Percentiles rank a stretch among this genome's conserved stretches.
These are phyloP conservation scores for Trichoderma citrinoviride DNA, from an alignment of 2,329 filamentous ascomycete species.

Conservation along the genomic window DNA sequence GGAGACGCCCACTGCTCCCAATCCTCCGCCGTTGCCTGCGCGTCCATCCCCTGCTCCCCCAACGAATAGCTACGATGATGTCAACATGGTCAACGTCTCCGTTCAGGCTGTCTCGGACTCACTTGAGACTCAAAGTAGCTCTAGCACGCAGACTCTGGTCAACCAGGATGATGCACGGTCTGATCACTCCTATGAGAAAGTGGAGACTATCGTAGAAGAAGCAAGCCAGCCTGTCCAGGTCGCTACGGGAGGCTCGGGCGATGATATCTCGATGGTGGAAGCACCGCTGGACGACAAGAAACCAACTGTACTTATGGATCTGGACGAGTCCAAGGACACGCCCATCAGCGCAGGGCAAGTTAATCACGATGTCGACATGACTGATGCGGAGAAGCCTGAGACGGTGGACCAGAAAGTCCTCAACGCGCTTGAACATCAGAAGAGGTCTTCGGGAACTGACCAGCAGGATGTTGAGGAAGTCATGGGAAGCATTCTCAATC, in stretches of 20 bases:
- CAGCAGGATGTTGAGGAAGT: slow-evolving; percentile 98
- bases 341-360: background rate
- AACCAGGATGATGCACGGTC: slow-evolving; percentile 41
- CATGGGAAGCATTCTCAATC: slow-evolving; percentile 86
- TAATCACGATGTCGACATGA: slow-evolving; percentile 32
- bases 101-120: slow-evolving; percentile 33
- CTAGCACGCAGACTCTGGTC: slow-evolving; percentile 54
- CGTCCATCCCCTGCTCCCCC: slow-evolving; percentile 45
- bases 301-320: background rate
- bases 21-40: slow-evolving; percentile 51
- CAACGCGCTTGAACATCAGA: slow-evolving; percentile 46
- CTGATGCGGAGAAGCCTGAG: slow-evolving; percentile 33
- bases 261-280: slow-evolving; percentile 28
- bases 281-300: slow-evolving; percentile 6
- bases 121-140: slow-evolving; percentile 44
- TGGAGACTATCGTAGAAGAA: slow-evolving; percentile 27
- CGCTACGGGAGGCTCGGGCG: background rate
- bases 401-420: slow-evolving; percentile 48
- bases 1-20: slow-evolving; percentile 27
- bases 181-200: slow-evolving; percentile 38
- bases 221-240: slow-evolving; percentile 24
- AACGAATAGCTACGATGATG: slow-evolving; percentile 31
- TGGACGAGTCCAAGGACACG: background rate
- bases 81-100: slow-evolving; percentile 36
- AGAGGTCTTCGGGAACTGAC: slow-evolving; percentile 52